Percentiles rank a stretch among this genome's conserved stretches.
Evolutionary conservation across 768 basidiomycete species (phyloP).

Genomic region (Strobilomyces confusus): DNA sequence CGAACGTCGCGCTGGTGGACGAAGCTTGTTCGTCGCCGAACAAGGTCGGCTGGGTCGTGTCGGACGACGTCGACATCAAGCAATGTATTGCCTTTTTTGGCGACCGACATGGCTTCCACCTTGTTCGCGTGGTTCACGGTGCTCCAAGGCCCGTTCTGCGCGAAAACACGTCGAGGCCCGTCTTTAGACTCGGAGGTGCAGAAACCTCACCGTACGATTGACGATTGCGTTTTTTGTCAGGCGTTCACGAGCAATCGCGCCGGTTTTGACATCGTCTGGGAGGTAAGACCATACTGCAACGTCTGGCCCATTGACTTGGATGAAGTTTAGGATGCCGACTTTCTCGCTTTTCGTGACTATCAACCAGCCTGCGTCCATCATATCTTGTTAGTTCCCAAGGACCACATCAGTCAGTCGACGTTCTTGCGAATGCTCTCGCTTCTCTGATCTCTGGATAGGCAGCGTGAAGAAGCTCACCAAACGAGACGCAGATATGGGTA

Average conservation of each 20-base stretch:
- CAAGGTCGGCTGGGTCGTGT: constrained; percentile 26
- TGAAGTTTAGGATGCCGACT: constrained; percentile 43
- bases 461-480: constrained; percentile 49
- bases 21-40: constrained; percentile 24
- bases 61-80: constrained; percentile 30
- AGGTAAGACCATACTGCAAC: constrained; percentile 38
- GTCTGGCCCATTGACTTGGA: too few relatives aligned
- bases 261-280: constrained; percentile 48
- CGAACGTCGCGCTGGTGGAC: constrained; percentile 11
- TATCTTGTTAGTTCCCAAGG: constrained; percentile 48
- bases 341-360: constrained; percentile 50
- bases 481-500: constrained; percentile 50
- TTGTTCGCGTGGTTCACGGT: constrained; percentile 13
- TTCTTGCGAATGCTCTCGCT: neutral
- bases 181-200: neutral
- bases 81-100: constrained; percentile 15
- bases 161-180: neutral
- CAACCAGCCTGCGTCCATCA: constrained; percentile 49
- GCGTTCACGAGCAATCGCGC: constrained; percentile 32
- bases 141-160: neutral
- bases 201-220: neutral
- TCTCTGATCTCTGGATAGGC: constrained; percentile 31
- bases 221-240: constrained; percentile 39
- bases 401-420: constrained; percentile 42
- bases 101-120: neutral